phyloP scores from a whole-genome alignment of 2,329 filamentous ascomycete genomes.

The Fusarium pseudoanthophilum region DNA sequence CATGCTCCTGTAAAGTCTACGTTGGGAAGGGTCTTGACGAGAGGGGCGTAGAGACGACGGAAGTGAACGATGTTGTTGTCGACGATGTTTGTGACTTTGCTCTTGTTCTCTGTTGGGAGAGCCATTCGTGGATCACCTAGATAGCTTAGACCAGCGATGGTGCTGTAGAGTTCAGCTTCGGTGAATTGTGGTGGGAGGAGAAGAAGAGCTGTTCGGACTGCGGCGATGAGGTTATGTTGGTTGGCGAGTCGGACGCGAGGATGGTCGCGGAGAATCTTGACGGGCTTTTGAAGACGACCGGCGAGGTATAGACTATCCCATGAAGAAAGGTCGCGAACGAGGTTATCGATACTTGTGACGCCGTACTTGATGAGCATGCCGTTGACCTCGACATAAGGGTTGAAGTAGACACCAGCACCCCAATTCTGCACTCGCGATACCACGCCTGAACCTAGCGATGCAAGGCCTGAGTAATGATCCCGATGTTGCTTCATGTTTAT shows the following conservation, averaged over 20 bases:
- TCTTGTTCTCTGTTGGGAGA: constrained; percentile 87
- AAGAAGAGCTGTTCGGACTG: constrained; percentile 87
- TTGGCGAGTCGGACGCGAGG: constrained; percentile 92
- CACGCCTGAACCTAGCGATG: constrained; percentile 83
- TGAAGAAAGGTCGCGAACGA: constrained; percentile 85
- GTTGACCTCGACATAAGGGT: constrained; percentile 93
- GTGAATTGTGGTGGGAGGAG: constrained; percentile 86
- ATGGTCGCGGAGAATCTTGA: constrained; percentile 96
- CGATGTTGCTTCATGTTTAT: constrained; percentile 90
- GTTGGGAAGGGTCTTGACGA: constrained; percentile 91
- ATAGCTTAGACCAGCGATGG: constrained; percentile 93
- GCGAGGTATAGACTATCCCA: constrained; percentile 98
- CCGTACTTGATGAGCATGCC: constrained; percentile 98
- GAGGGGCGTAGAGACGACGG: constrained; percentile 86
- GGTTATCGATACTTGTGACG: constrained; percentile 91
- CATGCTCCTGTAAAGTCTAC: constrained; percentile 75
- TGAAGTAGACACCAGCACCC: constrained; percentile 97
- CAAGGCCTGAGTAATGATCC: constrained; percentile 90
- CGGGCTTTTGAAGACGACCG: constrained; percentile 93
- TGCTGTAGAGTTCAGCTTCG: constrained; percentile 87
- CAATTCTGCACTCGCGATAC: constrained; percentile 90
- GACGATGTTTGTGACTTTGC: constrained; percentile 95
- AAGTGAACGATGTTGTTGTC: constrained; percentile 92
- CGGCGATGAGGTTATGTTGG: constrained; percentile 93
- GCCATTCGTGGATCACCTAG: constrained; percentile 97